Percentiles rank a stretch among this genome's conserved stretches.
Evolutionary conservation across 2,329 filamentous ascomycete genomes (phyloP).

Genomic region (Cladosporium colombiae): DNA sequence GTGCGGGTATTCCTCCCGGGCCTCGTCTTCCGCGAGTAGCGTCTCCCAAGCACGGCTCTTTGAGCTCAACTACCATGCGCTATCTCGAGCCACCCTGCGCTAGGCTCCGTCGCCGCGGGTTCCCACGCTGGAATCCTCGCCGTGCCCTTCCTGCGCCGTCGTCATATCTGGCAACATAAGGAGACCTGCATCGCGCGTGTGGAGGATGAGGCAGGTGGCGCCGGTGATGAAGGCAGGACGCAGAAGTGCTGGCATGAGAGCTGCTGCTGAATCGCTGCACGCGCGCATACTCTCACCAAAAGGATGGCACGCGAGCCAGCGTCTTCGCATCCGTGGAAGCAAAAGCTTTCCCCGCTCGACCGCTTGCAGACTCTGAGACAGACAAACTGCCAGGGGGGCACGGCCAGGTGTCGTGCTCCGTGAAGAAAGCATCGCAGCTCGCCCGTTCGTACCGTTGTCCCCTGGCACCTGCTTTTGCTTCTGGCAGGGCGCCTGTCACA

Average conservation of each 20-base stretch:
- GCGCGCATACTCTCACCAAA: background rate
- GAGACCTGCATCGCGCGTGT: background rate
- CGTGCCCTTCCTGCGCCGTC: background rate
- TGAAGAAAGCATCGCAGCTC: slow-evolving; percentile 6
- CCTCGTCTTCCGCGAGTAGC: slow-evolving; percentile 1
- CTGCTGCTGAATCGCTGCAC: background rate
- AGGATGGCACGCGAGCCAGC: background rate
- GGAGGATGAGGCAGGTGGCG: background rate
- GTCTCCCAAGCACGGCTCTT: slow-evolving; percentile 6
- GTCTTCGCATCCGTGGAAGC: background rate
- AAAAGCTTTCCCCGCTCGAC: background rate
- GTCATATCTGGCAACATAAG: slow-evolving; percentile 10
- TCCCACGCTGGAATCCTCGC: background rate
- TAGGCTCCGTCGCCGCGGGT: slow-evolving; percentile 2
- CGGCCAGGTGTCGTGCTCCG: background rate
- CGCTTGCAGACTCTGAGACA: slow-evolving; percentile 7
- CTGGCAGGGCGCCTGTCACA: slow-evolving; percentile 1
- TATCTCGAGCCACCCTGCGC: background rate
- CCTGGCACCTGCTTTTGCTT: background rate
- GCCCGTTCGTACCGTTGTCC: background rate
- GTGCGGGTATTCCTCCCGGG: background rate
- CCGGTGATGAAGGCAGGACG: background rate
- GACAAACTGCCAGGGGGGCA: background rate
- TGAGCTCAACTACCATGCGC: background rate
- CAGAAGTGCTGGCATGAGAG: slow-evolving; percentile 1